phyloP scores from a whole-genome alignment of 306 rosid genomes.

The Bauhinia variegata region DNA sequence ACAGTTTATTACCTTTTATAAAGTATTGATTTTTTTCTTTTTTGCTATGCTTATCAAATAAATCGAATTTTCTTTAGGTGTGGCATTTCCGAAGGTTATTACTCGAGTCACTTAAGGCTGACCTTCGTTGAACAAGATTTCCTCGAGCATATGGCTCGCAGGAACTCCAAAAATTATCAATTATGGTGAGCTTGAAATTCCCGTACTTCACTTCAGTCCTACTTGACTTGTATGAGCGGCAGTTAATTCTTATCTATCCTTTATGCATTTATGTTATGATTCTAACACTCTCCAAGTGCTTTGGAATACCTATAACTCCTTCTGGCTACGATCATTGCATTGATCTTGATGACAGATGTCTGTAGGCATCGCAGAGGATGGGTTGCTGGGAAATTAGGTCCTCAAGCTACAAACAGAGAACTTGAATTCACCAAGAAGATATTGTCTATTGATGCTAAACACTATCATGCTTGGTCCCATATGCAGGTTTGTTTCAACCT shows the following conservation, averaged over 20 bases:
- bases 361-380: constrained; percentile 97
- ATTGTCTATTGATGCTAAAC: constrained; percentile 75
- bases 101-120: constrained; percentile 61
- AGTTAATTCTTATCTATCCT: no score
- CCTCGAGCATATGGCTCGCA: constrained; percentile 52
- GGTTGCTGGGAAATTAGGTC: constrained; percentile 88
- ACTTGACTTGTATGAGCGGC: no score
- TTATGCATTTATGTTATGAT: no score
- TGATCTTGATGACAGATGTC: constrained; percentile 58
- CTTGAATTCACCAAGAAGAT: constrained; percentile 80
- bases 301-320: constrained; percentile 1
- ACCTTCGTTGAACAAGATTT: constrained; percentile 62
- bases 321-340: constrained; percentile 31
- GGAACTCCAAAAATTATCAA: constrained; percentile 88
- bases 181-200: constrained; percentile 58
- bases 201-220: background rate
- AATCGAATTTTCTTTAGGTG: constrained; percentile 46
- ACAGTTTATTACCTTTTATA: no score
- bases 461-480: constrained; percentile 98
- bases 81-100: constrained; percentile 88
- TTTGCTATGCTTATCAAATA: background rate
- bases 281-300: constrained; percentile 1
- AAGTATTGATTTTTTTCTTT: no score
- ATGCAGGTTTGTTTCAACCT: constrained; percentile 66
- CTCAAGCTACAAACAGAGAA: constrained; percentile 58